These are phyloP conservation scores for Tylopilus felleus DNA, from an alignment of 768 basidiomycete species.

Conservation along the genomic window DNA sequence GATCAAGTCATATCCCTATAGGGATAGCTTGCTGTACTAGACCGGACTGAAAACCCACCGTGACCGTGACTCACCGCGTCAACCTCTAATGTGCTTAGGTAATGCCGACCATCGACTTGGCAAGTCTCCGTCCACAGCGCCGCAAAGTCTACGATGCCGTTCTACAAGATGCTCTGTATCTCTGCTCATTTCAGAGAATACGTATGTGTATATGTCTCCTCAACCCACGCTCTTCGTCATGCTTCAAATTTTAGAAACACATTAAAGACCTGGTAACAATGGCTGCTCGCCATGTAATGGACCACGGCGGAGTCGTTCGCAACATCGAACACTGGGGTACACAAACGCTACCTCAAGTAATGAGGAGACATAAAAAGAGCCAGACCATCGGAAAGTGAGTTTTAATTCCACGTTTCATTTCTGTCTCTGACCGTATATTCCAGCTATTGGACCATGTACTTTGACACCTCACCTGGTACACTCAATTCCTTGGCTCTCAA, in stretches of 20 bases:
- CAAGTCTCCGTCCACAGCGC: neutral
- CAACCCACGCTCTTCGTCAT: neutral
- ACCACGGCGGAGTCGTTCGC: slow-evolving; percentile 80
- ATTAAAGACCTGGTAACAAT: slow-evolving; percentile 73
- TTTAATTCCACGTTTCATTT: neutral
- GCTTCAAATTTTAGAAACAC: slow-evolving; percentile 46
- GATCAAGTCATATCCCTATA: neutral
- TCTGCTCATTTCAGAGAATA: slow-evolving; percentile 72
- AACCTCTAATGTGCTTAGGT: slow-evolving; percentile 5
- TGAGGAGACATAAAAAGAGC: slow-evolving; percentile 57
- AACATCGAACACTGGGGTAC: slow-evolving; percentile 74
- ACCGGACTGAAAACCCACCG: neutral
- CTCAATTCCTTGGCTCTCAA: slow-evolving; percentile 61
- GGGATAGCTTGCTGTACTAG: neutral
- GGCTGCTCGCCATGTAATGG: slow-evolving; percentile 67
- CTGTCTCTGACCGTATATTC: slow-evolving; percentile 3
- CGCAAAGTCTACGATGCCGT: slow-evolving; percentile 54
- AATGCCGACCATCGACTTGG: neutral
- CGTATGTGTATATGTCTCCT: slow-evolving; percentile 40
- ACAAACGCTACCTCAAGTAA: slow-evolving; percentile 66
- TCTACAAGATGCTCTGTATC: slow-evolving; percentile 87
- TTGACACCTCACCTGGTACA: slow-evolving; percentile 77
- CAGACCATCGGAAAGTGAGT: slow-evolving; percentile 77
- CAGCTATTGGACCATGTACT: slow-evolving; percentile 91
- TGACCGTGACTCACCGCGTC: no score